phyloP scores from a whole-genome alignment of 306 rosid species.

The Arachis stenosperma region DNA sequence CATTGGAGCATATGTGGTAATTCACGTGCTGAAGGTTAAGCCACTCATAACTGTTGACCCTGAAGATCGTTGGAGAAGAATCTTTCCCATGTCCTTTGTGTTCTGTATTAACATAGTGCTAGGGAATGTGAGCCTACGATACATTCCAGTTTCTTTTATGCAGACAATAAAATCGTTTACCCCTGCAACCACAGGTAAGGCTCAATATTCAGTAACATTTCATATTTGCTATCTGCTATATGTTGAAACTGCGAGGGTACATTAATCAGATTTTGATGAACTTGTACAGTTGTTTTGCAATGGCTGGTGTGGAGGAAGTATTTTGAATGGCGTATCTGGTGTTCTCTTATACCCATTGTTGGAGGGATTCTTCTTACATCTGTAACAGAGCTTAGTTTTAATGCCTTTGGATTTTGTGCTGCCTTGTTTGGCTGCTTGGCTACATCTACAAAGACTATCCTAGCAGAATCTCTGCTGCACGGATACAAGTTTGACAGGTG shows the following conservation, averaged over 20 bases:
- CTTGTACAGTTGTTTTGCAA: constrained; percentile 78
- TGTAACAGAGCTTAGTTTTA: constrained; percentile 92
- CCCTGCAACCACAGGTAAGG: constrained; percentile 93
- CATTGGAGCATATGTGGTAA: constrained; percentile 76
- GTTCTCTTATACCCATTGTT: constrained; percentile 91
- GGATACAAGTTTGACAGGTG: constrained; percentile 99
- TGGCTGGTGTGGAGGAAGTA: constrained; percentile 94
- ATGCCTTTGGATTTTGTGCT: constrained; percentile 93
- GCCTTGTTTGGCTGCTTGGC: constrained; percentile 97
- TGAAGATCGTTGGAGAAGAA: constrained; percentile 94
- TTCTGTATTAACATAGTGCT: constrained; percentile 92
- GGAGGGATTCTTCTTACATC: constrained; percentile 99
- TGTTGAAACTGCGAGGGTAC: constrained; percentile 15
- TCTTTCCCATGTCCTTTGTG: constrained; percentile 98
- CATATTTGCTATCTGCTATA: constrained; percentile 11
- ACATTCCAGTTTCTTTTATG: constrained; percentile 99
- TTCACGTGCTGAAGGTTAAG: constrained; percentile 83
- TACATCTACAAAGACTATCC: constrained; percentile 96
- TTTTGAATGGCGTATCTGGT: constrained; percentile 96
- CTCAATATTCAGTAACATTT: constrained; percentile 19
- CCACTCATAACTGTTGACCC: constrained; percentile 87
- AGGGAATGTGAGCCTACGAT: constrained; percentile 95
- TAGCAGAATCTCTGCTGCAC: constrained; percentile 89
- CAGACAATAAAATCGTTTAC: constrained; percentile 98
- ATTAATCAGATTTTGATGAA: constrained; percentile 45